phyloP scores from a whole-genome alignment of 108 stramenopile species.

The Mediolabrus comicus region DNA sequence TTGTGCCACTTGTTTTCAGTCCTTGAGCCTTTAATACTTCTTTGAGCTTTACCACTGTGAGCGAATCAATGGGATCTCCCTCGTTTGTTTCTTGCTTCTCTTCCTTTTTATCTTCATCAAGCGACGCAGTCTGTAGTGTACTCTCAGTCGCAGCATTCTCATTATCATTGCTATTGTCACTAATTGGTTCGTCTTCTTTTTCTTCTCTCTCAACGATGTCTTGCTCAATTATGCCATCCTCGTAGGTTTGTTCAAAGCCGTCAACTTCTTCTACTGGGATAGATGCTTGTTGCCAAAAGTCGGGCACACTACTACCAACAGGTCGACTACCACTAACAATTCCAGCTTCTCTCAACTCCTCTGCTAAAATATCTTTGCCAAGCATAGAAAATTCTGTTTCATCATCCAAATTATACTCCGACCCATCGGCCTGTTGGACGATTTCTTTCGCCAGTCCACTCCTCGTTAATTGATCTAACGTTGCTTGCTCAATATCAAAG shows the following conservation, averaged over 20 bases:
- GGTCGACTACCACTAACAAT: constrained; percentile 5
- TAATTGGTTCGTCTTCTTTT: background rate
- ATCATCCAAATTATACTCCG: constrained; percentile 58
- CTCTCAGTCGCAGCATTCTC: background rate
- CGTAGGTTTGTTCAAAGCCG: constrained; percentile 6
- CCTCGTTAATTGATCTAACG: constrained; percentile 60
- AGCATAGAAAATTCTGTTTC: constrained; percentile 44
- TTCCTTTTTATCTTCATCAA: constrained; percentile 11
- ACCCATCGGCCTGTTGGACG: constrained; percentile 72
- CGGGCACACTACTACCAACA: background rate
- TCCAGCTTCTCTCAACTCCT: constrained; percentile 44
- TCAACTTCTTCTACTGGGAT: constrained; percentile 19
- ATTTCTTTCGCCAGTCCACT: constrained; percentile 70
- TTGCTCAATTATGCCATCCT: constrained; percentile 17
- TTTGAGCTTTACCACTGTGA: constrained; percentile 78
- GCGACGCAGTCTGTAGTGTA: background rate
- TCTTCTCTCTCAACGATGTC: constrained; percentile 25
- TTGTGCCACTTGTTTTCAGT: constrained; percentile 71
- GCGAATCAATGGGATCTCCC: constrained; percentile 66
- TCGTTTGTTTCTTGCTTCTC: background rate
- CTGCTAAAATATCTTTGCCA: constrained; percentile 41
- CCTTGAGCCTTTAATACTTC: constrained; percentile 69
- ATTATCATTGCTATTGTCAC: constrained; percentile 5
- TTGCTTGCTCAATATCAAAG: constrained; percentile 60
- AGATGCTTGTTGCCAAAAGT: constrained; percentile 10